These are phyloP conservation scores for Sicyos baderoa DNA, from an alignment of 306 rosid species.

Conservation along the genomic window DNA sequence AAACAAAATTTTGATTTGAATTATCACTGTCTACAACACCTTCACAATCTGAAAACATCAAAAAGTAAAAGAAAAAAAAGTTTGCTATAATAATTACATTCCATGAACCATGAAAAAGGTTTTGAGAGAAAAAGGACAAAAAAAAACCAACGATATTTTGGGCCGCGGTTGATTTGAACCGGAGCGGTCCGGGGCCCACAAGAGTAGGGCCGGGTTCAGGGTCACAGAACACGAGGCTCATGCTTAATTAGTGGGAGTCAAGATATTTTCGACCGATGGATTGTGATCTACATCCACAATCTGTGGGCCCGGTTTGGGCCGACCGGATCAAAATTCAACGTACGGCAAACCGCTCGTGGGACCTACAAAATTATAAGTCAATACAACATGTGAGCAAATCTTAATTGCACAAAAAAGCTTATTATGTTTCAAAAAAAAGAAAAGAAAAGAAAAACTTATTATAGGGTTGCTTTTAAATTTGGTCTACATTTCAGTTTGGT, in stretches of 20 bases:
- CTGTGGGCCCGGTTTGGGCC: not conserved
- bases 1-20: not conserved
- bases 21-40: not conserved
- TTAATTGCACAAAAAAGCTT: too few relatives aligned
- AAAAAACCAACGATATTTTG: too few relatives aligned
- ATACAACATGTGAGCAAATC: constrained; percentile 6
- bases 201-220: constrained; percentile 4
- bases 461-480: not conserved
- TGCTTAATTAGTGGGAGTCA: constrained; percentile 11
- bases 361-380: constrained; percentile 12
- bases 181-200: too few relatives aligned
- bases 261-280: not conserved
- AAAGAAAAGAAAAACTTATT: not conserved
- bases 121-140: not conserved
- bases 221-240: too few relatives aligned
- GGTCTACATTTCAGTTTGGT: not conserved
- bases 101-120: not conserved
- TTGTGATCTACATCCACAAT: not conserved
- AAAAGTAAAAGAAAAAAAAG: not conserved
- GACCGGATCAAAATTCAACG: constrained; percentile 4
- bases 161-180: too few relatives aligned
- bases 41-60: not conserved
- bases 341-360: constrained; percentile 1
- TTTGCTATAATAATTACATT: not conserved
- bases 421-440: not conserved